phyloP scores from a whole-genome alignment of 495 filamentous ascomycete species.

The Aspergillus cavernicola region DNA sequence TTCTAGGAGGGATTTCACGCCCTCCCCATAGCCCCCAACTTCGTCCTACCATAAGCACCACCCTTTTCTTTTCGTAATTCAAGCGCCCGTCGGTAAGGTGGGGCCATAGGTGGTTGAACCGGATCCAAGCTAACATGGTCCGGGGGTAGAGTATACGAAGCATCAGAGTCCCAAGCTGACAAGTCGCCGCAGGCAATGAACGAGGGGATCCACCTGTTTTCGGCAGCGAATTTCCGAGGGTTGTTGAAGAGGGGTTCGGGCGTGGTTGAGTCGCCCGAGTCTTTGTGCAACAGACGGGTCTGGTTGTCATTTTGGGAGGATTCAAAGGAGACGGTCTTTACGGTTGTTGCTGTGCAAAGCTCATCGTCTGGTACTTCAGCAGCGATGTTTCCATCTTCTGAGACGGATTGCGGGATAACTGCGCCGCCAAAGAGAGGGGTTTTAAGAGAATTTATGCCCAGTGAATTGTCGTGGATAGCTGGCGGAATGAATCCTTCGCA shows the following conservation, averaged over 20 bases:
- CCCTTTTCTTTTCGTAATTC: conserved; percentile 75
- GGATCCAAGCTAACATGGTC: conserved; percentile 80
- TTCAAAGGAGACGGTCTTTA: conserved; percentile 1
- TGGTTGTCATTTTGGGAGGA: background rate
- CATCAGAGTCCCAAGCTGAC: conserved; percentile 92
- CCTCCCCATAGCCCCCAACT: conserved; percentile 29
- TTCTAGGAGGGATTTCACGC: conserved; percentile 19
- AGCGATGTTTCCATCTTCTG: conserved; percentile 59
- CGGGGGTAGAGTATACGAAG: conserved; percentile 79
- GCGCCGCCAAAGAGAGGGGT: conserved; percentile 46
- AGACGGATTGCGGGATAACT: conserved; percentile 26
- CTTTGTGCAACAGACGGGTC: conserved; percentile 27
- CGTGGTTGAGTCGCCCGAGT: conserved; percentile 17
- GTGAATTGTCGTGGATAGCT: conserved; percentile 26
- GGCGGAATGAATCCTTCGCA: conserved; percentile 78
- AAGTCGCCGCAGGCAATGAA: conserved; percentile 96
- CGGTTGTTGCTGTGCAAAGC: conserved; percentile 28
- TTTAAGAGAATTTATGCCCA: conserved; percentile 40
- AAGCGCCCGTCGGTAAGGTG: conserved; percentile 86
- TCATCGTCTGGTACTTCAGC: conserved; percentile 54
- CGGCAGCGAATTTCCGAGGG: conserved; percentile 30
- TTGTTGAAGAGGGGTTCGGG: conserved; percentile 25
- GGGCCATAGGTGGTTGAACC: conserved; percentile 93
- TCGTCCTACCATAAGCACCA: conserved; percentile 81
- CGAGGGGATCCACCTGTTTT: conserved; percentile 77